Evolutionary conservation across 345 rosid species (phyloP), one percentile per base, ranked within the genome.

Genomic region (Eucalyptus lansdowneana): DNA sequence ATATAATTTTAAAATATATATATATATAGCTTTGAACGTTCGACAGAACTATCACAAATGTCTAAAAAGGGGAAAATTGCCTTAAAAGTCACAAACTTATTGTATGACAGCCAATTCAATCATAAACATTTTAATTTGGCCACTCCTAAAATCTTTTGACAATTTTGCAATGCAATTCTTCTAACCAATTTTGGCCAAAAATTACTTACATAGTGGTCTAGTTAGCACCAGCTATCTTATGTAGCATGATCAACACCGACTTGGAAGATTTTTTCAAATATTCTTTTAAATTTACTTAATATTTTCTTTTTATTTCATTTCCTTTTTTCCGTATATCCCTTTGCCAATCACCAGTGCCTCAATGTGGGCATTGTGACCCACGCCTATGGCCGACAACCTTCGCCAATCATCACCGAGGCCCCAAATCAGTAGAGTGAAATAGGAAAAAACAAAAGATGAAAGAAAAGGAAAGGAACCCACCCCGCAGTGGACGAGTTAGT

Each of bases 181-280:
- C 65, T 21, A 0, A 11, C 2, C 6, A 58, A 25, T 53, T 53
- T 53, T 53, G 24, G 58, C 24, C 58, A 19, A 53, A 53, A 53
- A 53, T 53, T 19, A 5, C 58, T 53, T 0, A 53, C 14, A 19
- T 53, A 8, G 4, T 58, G 29, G 25, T 58, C 12, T 24, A 22
- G 7, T 58, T 24, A 22, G 4, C 27, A 25, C 13, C 5, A 0
- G 5, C 14, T 11, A 4, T 60, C 67, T 60, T 60, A 60, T 8
- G 31, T 1, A 29, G 4, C 67, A 60, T 4, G 0, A 12, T 60
- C n/a, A 29, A 27, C 29, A 25, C 7, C 24, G 0, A 11, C 65
- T 58, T 11, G 2, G 15, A 58, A 5, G n/a, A 12, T 60, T 60
- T 60, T 60, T 60, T 6, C 24, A 53, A 53, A 17, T 19, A 17